phyloP scores from a whole-genome alignment of 768 basidiomycete species.

The Heimioporus sp. region DNA sequence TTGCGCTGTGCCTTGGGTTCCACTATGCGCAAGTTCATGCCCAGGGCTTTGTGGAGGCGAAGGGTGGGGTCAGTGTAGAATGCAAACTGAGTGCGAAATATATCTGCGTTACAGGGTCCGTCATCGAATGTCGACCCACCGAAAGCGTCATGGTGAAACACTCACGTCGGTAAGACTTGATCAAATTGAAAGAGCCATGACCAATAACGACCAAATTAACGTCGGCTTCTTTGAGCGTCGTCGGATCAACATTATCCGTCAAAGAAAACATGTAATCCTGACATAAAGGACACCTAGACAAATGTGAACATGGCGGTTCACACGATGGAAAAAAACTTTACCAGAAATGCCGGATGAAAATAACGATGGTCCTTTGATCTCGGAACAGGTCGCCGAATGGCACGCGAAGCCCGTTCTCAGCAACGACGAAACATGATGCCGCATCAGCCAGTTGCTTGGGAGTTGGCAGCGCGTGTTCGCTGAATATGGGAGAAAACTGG shows the following conservation, averaged over 20 bases:
- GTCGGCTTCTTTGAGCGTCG: conserved; percentile 45
- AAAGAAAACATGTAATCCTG: conserved; percentile 86
- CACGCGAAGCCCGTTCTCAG: conserved; percentile 63
- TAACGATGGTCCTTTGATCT: conserved; percentile 59
- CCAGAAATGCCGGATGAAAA: conserved; percentile 91
- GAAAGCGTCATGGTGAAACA: conserved; percentile 10
- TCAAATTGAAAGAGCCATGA: conserved; percentile 75
- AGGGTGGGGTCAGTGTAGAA: conserved; percentile 80
- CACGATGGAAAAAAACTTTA: conserved; percentile 20
- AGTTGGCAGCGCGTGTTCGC: conserved; percentile 53
- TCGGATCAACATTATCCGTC: conserved; percentile 44
- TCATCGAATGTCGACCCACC: background rate
- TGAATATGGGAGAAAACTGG: conserved; percentile 24
- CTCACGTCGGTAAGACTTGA: conserved; percentile 68
- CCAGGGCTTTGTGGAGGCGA: conserved; percentile 66
- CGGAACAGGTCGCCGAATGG: conserved; percentile 68
- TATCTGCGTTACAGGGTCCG: conserved; percentile 37
- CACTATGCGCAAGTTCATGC: conserved; percentile 59
- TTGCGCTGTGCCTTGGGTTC: conserved; percentile 42
- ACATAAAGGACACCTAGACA: conserved; percentile 66
- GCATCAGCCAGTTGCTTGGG: conserved; percentile 57
- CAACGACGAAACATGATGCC: conserved; percentile 59
- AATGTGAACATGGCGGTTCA: conserved; percentile 4
- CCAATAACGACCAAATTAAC: conserved; percentile 73
- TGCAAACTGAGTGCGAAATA: conserved; percentile 68